Base-by-base conservation (phyloP, 2,329 filamentous ascomycete genomes). In the Fusarium pilosicola region DNA sequence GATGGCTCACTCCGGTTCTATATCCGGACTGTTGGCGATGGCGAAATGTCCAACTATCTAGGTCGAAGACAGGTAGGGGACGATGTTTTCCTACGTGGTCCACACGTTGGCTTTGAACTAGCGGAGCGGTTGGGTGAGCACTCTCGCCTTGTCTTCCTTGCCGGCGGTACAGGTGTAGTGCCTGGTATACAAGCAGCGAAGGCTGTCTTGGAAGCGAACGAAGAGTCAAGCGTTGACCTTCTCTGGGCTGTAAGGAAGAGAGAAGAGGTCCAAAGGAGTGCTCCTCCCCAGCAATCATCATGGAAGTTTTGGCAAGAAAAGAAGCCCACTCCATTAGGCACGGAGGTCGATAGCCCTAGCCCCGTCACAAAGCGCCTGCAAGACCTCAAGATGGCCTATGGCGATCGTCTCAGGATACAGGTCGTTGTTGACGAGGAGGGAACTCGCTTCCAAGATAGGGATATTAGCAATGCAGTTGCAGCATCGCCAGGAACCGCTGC, bases 161-260 rank as follows among this genome's bases (percentile, higher is more conserved):
- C 95, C 3, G 96, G 95, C 5, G 96, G 96, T 0, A 99, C 96
- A 0, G 96, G 96, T 2, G 93, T 99, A 76, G 95, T 94, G 22
- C 94, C 96, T 1, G 96, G 95, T 13, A 83, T 98, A 81, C 96
- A 98, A 83, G 89, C 93, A 45, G 93, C 91, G 4, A 84, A 91
- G 69, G 89, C 89, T 2, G 82, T 96, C 17, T 83, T 91, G 8
- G 82, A 86, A 68, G 74, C 80, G 26, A 70, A 71, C 26, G 63
- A 74, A 22, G 68, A 74, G 7, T 63, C 82, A 1, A 77, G 45
- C 2, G 88, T 97, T 62, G 88, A 89, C 55, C 91, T 98, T 34
- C 83, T 98, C 2, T 99, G 96, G 95, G 95, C 95, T 24, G 81
- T 95, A 89, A 71, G 80, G 83, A 57, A 91, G 89, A 46, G 91